Base-by-base conservation (phyloP, 495 filamentous ascomycete species). In the Gamarada debralockiae region DNA sequence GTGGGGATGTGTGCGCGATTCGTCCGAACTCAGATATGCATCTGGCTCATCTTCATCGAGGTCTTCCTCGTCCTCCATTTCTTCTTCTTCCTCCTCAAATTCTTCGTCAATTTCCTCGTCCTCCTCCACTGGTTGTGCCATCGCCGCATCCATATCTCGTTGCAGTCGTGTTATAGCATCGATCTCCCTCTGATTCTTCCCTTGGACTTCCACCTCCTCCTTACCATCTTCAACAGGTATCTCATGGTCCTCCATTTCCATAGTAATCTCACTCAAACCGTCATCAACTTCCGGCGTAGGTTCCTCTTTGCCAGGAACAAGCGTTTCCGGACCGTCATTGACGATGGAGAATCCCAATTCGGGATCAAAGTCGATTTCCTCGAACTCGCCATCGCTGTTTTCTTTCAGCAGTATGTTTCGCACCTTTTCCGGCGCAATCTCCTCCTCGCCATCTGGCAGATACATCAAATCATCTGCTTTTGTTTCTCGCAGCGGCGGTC, bases 1-100 rank as follows among this genome's bases (percentile, higher is more conserved):
- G 45, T 84, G 65, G 3, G 82, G 78, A 64, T 97, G 93, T 14
- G 80, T 67, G 13, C 83, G 76, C 10, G 66, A 41, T 14, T 57
- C 57, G 6, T 69, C 64, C 13, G 67, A 68, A 3, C 43, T 48
- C n/a, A 68, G 61, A 3, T 52, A 62, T 2, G 59, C 64, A 31
- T 70, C 68, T 14, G 63, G 58, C 37, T 71, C 66, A 10, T 57
- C 60, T n/a, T 73, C 70, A 1, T 67, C 67, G 3, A 67, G 61
- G 3, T 64, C 55, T 33, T 72, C 69, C 1, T 67, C 61, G 1
- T 75, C 67, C 6, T 70, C 61, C n/a, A 70, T 64, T 17, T 73
- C 63, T 49, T 73, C 66, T 17, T 60, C 52, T 36, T 62, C 53
- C 24, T 71, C 62, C 42, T 67, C 63, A 14, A 54, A 50, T 36